A percentile compares a stretch with the other conserved stretches of the same genome.
These are phyloP conservation scores for Candida cerambycidarum DNA, from an alignment of 805 yeast species.

Conservation along the genomic window DNA sequence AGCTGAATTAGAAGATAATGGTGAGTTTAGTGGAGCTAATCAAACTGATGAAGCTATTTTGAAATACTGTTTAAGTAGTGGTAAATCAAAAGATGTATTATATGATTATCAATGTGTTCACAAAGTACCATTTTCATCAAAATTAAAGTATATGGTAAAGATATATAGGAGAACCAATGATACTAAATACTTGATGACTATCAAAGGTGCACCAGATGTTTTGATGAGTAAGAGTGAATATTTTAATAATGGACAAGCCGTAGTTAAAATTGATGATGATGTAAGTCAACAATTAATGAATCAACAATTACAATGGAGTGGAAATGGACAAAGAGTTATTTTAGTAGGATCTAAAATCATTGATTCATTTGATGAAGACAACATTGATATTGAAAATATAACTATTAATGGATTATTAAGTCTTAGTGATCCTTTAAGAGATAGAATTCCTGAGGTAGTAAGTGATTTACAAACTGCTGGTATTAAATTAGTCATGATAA, in stretches of 20 bases:
- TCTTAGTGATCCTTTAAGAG: slow-evolving; percentile 45
- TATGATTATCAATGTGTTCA: slow-evolving; percentile 19
- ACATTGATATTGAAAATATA: slow-evolving; percentile 8
- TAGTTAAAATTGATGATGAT: slow-evolving; percentile 17
- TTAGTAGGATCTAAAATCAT: slow-evolving; percentile 25
- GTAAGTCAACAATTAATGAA: slow-evolving; percentile 17
- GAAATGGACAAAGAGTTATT: slow-evolving; percentile 36
- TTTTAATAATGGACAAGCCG: slow-evolving; percentile 21
- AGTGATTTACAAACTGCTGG: slow-evolving; percentile 37
- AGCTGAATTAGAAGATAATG: slow-evolving; percentile 19
- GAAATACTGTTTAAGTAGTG: slow-evolving; percentile 28
- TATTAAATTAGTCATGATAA: slow-evolving; percentile 42
- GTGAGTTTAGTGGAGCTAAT: slow-evolving; percentile 36
- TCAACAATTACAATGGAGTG: slow-evolving; percentile 36
- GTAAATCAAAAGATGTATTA: slow-evolving; percentile 5
- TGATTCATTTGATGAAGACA: slow-evolving; percentile 17
- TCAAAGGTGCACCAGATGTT: slow-evolving; percentile 51
- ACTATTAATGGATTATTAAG: slow-evolving; percentile 39
- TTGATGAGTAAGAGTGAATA: slow-evolving; percentile 25
- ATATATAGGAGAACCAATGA: slow-evolving; percentile 19
- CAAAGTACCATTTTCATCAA: slow-evolving; percentile 42
- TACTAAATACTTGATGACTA: slow-evolving; percentile 22
- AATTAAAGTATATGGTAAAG: slow-evolving; percentile 45
- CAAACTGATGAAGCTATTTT: slow-evolving; percentile 50
- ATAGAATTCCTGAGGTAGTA: slow-evolving; percentile 33